These are phyloP conservation scores for Scheffersomyces stipitis DNA, from an alignment of 805 yeast species.

Conservation along the genomic window DNA sequence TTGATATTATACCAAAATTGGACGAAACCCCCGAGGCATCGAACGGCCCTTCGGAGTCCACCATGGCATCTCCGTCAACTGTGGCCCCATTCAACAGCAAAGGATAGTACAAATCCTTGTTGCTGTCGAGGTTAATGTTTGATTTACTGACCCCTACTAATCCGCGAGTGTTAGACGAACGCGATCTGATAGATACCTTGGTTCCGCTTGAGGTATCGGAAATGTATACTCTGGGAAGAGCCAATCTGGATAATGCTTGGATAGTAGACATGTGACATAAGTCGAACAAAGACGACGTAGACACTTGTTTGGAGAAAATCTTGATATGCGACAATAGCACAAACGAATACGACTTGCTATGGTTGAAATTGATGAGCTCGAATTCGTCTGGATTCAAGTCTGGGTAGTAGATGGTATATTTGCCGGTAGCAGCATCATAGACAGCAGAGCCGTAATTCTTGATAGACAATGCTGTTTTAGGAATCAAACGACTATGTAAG, in stretches of 20 bases:
- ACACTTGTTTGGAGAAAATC: conserved; percentile 75
- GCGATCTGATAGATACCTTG: conserved; percentile 51
- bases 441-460: conserved; percentile 13
- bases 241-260: conserved; percentile 57
- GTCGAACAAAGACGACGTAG: conserved; percentile 62
- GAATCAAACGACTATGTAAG: conserved; percentile 54
- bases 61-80: conserved; percentile 2
- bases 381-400: conserved; percentile 17
- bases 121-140: conserved; percentile 54
- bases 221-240: conserved; percentile 66
- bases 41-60: neutral
- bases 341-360: conserved; percentile 26
- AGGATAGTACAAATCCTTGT: conserved; percentile 22
- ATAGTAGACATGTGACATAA: conserved; percentile 68
- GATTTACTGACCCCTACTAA: conserved; percentile 46
- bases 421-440: conserved; percentile 11
- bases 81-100: conserved; percentile 35
- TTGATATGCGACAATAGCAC: conserved; percentile 72
- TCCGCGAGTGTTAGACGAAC: conserved; percentile 37
- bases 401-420: conserved; percentile 22
- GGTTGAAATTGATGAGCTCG: conserved; percentile 16
- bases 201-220: conserved; percentile 53
- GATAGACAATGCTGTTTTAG: conserved; percentile 27
- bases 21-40: conserved; percentile 43
- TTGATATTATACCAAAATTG: conserved; percentile 60